These are phyloP conservation scores for Trametes meyenii DNA, from an alignment of 768 basidiomycete species.

Conservation along the genomic window DNA sequence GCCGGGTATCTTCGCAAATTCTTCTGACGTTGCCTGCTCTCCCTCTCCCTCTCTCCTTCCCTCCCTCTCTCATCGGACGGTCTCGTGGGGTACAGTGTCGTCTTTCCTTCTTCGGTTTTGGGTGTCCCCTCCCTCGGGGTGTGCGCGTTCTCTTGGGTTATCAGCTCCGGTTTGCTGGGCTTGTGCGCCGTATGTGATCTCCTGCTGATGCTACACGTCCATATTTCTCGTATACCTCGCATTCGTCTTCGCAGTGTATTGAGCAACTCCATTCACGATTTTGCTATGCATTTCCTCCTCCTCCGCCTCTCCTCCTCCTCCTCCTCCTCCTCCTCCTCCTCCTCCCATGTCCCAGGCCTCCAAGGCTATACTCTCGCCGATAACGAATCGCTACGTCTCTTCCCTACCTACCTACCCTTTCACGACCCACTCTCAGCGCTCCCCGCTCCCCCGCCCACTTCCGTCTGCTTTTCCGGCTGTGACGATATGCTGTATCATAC, in stretches of 20 bases:
- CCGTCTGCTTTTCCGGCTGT: not conserved
- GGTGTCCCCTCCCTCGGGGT: not conserved
- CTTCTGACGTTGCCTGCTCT: constrained; percentile 32
- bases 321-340: not conserved
- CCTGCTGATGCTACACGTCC: constrained; percentile 5
- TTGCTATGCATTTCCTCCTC: constrained; percentile 11
- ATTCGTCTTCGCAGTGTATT: constrained; percentile 21
- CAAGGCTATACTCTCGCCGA: no score
- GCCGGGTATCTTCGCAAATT: constrained; percentile 50
- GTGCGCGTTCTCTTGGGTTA: constrained; percentile 23
- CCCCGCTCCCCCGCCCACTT: not conserved
- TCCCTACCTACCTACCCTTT: not conserved
- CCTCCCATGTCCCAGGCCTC: not conserved
- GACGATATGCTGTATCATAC: constrained; percentile 24
- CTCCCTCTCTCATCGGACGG: constrained; percentile 22
- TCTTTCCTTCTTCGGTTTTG: constrained; percentile 1
- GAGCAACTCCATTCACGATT: constrained; percentile 21
- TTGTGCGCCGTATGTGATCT: constrained; percentile 20
- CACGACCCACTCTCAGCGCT: not conserved
- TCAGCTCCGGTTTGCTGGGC: constrained; percentile 34
- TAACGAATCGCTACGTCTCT: constrained; percentile 9
- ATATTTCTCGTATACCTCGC: constrained; percentile 24
- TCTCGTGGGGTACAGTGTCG: constrained; percentile 22
- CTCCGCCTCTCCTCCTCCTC: not conserved
- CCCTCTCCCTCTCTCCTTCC: constrained; percentile 15